A percentile compares a stretch with the other conserved stretches of the same genome.
These are phyloP conservation scores for Metrosideros polymorpha DNA, from an alignment of 441 rosid genomes.

Conservation along the genomic window DNA sequence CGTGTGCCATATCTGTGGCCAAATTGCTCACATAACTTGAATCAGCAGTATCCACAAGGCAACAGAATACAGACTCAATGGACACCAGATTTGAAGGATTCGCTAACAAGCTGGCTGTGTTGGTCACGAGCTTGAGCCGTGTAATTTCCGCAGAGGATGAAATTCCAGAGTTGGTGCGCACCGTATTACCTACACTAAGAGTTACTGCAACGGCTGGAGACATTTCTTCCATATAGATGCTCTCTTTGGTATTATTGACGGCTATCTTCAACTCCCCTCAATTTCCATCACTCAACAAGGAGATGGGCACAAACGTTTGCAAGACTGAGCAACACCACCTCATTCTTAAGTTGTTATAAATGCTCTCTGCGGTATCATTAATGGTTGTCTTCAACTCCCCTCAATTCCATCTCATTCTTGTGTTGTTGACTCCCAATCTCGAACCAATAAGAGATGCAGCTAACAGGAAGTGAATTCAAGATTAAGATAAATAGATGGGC, in stretches of 20 bases:
- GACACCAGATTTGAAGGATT: slow-evolving; percentile 25
- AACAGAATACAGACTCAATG: neutral
- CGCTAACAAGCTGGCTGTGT: slow-evolving; percentile 41
- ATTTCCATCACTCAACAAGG: neutral
- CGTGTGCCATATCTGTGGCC: no score
- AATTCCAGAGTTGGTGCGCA: slow-evolving; percentile 51
- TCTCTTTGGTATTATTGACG: neutral
- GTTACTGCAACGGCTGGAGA: slow-evolving; percentile 61
- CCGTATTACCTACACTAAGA: slow-evolving; percentile 45
- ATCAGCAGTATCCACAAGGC: no score
- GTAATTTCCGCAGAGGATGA: slow-evolving; percentile 45
- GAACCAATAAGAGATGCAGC: neutral
- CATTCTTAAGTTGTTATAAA: neutral
- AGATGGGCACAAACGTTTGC: neutral
- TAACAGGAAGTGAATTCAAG: slow-evolving; percentile 9
- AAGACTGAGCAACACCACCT: neutral
- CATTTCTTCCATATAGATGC: slow-evolving; percentile 71
- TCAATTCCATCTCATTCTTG: neutral
- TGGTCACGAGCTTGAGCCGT: slow-evolving; percentile 52
- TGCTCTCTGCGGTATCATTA: neutral
- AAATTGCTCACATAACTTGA: no score
- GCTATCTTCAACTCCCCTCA: neutral
- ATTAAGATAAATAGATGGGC: slow-evolving; percentile 14
- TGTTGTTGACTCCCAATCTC: neutral
- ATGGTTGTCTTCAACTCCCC: neutral